Evolutionary conservation across 2,329 filamentous ascomycete species (phyloP).

Genomic region (Beauveria asiatica): DNA sequence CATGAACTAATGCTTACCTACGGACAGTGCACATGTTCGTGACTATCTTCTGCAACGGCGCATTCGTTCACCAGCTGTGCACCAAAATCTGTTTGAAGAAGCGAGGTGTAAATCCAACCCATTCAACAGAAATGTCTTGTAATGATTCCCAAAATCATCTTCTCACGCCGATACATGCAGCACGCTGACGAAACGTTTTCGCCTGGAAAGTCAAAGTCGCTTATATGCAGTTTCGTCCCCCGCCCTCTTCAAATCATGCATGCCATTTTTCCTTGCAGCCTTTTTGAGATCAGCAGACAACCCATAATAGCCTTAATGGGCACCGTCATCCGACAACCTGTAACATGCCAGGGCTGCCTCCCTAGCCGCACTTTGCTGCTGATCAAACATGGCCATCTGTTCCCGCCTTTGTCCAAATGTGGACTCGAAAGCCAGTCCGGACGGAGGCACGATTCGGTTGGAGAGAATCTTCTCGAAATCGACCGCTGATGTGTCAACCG

Average conservation of each 20-base stretch:
- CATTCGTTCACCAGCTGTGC: neutral
- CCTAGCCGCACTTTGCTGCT: neutral
- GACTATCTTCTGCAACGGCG: neutral
- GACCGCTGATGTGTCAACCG: constrained; percentile 7
- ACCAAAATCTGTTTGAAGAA: neutral
- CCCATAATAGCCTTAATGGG: neutral
- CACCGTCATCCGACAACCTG: constrained; percentile 12
- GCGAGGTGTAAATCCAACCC: neutral
- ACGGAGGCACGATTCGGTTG: constrained; percentile 17
- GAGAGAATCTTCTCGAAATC: constrained; percentile 40
- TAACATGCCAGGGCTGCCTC: constrained; percentile 10
- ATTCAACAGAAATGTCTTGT: neutral
- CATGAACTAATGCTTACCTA: neutral
- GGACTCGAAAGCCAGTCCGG: neutral
- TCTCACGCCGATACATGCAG: neutral
- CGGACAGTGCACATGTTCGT: neutral
- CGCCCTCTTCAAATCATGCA: neutral
- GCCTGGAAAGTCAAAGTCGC: neutral
- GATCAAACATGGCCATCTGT: neutral
- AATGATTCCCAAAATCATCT: neutral
- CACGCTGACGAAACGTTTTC: neutral
- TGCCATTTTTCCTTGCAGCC: neutral
- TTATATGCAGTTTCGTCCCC: neutral
- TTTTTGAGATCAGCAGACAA: neutral
- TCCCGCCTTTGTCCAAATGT: neutral